phyloP scores from a whole-genome alignment of 2,329 filamentous ascomycete genomes.

The Aschersonia sp. region DNA sequence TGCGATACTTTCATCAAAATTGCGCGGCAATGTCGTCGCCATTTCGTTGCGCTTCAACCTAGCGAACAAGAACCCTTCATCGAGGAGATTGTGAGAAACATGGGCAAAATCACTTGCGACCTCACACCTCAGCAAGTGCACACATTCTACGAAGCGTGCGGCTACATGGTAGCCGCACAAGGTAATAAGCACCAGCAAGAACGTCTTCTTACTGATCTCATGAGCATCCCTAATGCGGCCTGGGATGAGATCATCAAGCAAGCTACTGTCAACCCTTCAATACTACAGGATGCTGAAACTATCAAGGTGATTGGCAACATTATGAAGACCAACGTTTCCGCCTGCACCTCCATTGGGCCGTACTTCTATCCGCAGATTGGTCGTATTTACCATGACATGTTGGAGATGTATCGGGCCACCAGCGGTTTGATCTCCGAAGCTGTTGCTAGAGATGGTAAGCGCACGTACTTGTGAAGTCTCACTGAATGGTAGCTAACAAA shows the following conservation, averaged over 20 bases:
- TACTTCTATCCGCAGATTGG: constrained; percentile 99
- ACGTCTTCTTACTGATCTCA: constrained; percentile 76
- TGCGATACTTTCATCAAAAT: constrained; percentile 99
- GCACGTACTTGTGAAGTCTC: too few relatives aligned
- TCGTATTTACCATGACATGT: constrained; percentile 94
- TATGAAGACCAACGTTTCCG: constrained; percentile 99
- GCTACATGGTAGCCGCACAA: constrained; percentile 97
- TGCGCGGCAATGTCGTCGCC: constrained; percentile 90
- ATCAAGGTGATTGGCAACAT: constrained; percentile 99
- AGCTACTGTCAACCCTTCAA: constrained; percentile 71
- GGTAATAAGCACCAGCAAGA: constrained; percentile 92
- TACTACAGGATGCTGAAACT: constrained; percentile 81
- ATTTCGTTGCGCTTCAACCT: constrained; percentile 91
- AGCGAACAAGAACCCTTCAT: constrained; percentile 95
- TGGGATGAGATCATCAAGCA: constrained; percentile 92
- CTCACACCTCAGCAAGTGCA: constrained; percentile 94
- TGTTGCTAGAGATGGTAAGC: constrained; percentile 65
- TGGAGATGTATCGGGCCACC: constrained; percentile 98
- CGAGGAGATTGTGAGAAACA: constrained; percentile 91
- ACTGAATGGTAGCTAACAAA: not conserved
- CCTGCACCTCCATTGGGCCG: constrained; percentile 86
- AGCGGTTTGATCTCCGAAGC: constrained; percentile 91
- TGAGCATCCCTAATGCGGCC: constrained; percentile 83
- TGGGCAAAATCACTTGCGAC: constrained; percentile 91
- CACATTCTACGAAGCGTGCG: constrained; percentile 97